A percentile compares a stretch with the other conserved stretches of the same genome.
Conservation (phyloP, 2,329 filamentous ascomycete genomes). For the Penicillium hordei region DNA sequence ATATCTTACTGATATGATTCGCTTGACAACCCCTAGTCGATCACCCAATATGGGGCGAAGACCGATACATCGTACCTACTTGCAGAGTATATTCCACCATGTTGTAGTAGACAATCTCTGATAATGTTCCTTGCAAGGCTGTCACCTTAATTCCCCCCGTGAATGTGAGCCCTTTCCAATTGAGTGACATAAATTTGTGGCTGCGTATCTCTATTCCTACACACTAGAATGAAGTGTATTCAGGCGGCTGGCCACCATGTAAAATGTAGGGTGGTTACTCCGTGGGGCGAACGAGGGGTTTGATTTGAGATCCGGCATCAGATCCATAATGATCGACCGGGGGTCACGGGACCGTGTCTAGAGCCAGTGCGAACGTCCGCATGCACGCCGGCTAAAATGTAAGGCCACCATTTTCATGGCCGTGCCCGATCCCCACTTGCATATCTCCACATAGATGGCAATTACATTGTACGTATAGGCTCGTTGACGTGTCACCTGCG, state of each 20-base stretch:
- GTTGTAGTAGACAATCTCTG: background rate
- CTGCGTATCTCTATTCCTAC: background rate
- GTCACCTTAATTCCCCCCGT: background rate
- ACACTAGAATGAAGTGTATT: background rate
- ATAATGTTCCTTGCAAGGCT: background rate
- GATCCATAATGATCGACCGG: constrained; percentile 7
- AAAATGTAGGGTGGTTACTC: background rate
- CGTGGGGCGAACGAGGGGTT: background rate
- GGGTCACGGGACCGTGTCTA: constrained; percentile 1
- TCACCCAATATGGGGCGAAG: background rate
- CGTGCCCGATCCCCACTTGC: background rate
- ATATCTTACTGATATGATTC: background rate
- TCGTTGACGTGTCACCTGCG: background rate
- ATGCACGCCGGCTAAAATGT: background rate
- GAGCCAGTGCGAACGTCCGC: background rate
- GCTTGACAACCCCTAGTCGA: background rate
- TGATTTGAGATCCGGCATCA: background rate
- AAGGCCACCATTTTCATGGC: background rate
- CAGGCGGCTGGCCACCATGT: background rate
- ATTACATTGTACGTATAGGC: background rate
- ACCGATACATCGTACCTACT: background rate
- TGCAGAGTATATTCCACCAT: background rate
- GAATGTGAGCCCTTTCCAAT: background rate
- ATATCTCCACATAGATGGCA: background rate
- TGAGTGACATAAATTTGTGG: background rate